These are phyloP conservation scores for Rhododendron henanense DNA, from an alignment of 148 eudicot genomes.

Conservation along the genomic window DNA sequence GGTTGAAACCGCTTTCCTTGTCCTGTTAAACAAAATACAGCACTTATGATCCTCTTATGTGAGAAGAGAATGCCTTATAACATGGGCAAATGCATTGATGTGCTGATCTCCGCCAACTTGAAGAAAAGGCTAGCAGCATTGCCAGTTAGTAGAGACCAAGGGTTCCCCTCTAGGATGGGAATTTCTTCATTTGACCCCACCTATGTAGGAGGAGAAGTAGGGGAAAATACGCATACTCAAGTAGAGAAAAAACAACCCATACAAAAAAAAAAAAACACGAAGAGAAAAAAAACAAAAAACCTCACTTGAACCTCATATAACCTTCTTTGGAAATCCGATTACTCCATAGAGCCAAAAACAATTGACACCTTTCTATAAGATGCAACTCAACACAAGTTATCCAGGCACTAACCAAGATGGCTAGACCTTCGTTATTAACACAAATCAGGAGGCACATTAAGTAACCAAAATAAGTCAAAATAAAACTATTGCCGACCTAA, in stretches of 20 bases:
- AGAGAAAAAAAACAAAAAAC: neutral
- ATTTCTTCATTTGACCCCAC: neutral
- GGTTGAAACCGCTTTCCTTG: slow-evolving; percentile 82
- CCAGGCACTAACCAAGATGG: neutral
- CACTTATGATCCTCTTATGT: neutral
- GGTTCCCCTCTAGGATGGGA: neutral
- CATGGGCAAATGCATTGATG: neutral
- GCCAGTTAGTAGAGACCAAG: neutral
- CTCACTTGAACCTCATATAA: neutral
- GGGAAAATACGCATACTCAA: neutral
- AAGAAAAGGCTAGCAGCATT: neutral
- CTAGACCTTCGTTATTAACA: neutral
- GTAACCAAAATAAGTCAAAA: neutral
- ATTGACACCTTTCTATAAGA: neutral
- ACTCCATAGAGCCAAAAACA: neutral
- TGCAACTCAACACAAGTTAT: neutral
- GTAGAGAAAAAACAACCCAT: too few species aligned
- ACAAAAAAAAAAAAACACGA: too few species aligned
- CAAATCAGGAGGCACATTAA: neutral
- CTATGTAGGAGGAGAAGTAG: neutral
- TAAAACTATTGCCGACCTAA: neutral
- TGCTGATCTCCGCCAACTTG: neutral
- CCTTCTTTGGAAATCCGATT: neutral
- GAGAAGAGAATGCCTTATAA: neutral
- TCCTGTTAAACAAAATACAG: slow-evolving; percentile 40